Evolutionary conservation across 83 land plant species (phyloP), one percentile per base, ranked within the genome.

Genomic region (Picea abies): DNA sequence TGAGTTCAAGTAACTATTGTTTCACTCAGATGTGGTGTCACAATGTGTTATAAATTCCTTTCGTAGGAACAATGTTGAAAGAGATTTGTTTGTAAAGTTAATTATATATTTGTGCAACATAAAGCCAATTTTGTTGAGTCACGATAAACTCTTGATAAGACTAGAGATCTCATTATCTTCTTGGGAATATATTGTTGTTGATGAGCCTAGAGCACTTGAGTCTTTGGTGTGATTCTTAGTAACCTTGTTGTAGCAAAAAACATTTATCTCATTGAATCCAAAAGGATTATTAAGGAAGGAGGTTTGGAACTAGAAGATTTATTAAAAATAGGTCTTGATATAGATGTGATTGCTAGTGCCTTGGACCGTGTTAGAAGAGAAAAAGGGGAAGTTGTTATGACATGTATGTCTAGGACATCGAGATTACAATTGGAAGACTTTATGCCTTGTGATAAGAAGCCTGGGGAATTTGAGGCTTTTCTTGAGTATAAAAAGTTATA

Each of bases 201-300:
- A 97, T 88, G 98, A 96, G 20, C 99, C 99, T 19, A 95, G 64
- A 84, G 99, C 98, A 39, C 85, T 98, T 29, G 92, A 97, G 39
- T 97, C 86, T 86, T 97, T 66, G 99, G 94, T 29, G 89, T 67
- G 19, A 80, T 97, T 22, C 83, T 95, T 65, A 92, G 86, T 6
- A 91, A 86, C 68, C 63, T 90, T 11, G 84, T 97, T 25, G 16
- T 80, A 23, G 92, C 88, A 52, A 80, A 88, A 49, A 84, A 93
- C 15, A 64, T 91, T 10, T 47, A 94, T 10, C 76, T 97, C 26
- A 32, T 32, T 25, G 90, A 91, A 39, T 81, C 93, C 11, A 90
- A 92, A 26, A 83, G 58, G 17, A 29, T 91, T 47, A 49, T 95
- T 37, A 76, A 78, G 80, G 94, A 90, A 19, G 96, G 89, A 85